Evolutionary conservation across 257 asterid species (phyloP), one percentile per base, ranked within the genome.

Genomic region (Echium plantagineum): DNA sequence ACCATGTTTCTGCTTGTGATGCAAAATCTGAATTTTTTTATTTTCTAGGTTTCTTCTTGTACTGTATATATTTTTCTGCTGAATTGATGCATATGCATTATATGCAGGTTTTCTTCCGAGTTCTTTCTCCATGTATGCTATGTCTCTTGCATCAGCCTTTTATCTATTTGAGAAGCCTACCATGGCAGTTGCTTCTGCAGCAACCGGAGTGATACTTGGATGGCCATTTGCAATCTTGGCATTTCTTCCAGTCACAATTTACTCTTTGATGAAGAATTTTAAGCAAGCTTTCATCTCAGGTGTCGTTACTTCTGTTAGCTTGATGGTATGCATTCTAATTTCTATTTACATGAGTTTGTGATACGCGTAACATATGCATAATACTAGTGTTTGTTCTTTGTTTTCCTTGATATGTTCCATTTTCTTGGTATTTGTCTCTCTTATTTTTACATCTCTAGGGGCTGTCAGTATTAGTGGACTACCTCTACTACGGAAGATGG

Each of bases 211-310:
- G 63, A 78, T 89, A 74, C 85, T 93, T 58, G 97, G 99, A 55
- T 93, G 99, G 99, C 97, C 99, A 59, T 93, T 93, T 83, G 78
- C 99, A 21, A 57, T 89, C 81, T 81, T 93, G 75, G 95, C 97
- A 35, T 84, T 93, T 79, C 91, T 89, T 66, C 99, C 99, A 7
- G 76, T 93, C 62, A 86, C 99, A 61, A 59, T 86, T 60, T 86
- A 81, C 83, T 77, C 94, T 63, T 71, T 93, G 70, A 21, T 71
- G 59, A 84, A 77, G 77, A 77, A 79, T 60, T 86, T 83, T 72
- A 86, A 80, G 62, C 78, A 58, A 67, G 83, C 79, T 59, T 81
- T 93, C 71, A 62, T 89, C 46, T 78, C 91, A 12, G 97, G 99
- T 19, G 73, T 72, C 20, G 70, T 77, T 63, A 74, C 87, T 77